Base-by-base conservation (phyloP, 2,329 filamentous ascomycete genomes). In the Waltergamsia citrina region DNA sequence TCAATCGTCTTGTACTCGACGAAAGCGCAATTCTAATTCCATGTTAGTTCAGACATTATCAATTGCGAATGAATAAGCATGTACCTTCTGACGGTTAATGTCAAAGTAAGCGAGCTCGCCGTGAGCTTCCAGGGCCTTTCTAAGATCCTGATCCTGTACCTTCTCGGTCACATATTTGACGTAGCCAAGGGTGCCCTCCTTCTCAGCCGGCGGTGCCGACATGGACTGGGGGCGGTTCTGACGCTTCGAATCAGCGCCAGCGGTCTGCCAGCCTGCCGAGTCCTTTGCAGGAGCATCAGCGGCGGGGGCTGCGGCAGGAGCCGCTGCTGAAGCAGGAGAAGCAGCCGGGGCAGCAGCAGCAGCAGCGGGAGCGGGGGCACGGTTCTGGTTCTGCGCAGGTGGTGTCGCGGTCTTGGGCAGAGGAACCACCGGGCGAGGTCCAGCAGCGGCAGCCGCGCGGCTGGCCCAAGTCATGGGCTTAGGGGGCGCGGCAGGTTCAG, bases 131-230 rank as follows among this genome's bases (percentile, higher is more conserved):
- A 98, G 67, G 35, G 76, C 71, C 34, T 71, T 68, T 57, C 72
- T 81, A 39, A 98, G 68, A 30, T 85, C 75, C 26, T 77, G 74
- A 11, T 78, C 72, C 53, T 85, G 74, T 34, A 98, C 80, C 62
- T 87, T 88, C 22, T 94, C 87, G 32, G 80, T 90, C 32, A 96
- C 90, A 49, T 90, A 94, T 69, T 94, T 94, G 59, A 98, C 86
- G 59, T 95, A 96, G 15, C 83, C 92, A 46, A 87, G 74, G 35
- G 80, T 80, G 41, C 76, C 76, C 42, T 90, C 81, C 50, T 85
- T 82, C 50, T 88, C 83, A 30, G 63, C 54, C n/a, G 63, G 59
- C 18, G 68, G 20, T 7, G 29, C 57, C 36, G 76, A 67, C 46
- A 76, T 68, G 35, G 78, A 74, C 57, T 84, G 81, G 33, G 74